phyloP scores from a whole-genome alignment of 345 rosid genomes.

The Eucalyptus shirleyi region DNA sequence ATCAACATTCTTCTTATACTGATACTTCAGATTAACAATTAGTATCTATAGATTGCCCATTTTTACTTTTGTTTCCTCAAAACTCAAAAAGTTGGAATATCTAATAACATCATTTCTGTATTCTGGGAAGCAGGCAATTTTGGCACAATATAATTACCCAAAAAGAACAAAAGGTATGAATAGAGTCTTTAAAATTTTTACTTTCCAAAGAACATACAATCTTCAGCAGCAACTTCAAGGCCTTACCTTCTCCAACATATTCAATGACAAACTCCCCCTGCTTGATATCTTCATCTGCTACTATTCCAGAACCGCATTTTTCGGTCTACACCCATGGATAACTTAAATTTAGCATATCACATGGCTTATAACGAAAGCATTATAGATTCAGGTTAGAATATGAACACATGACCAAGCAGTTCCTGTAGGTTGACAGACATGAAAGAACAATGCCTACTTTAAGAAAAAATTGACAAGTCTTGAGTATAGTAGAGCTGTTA shows the following conservation, averaged over 20 bases:
- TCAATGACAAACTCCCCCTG: conserved; percentile 92
- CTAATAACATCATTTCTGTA: neutral
- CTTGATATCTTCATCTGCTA: conserved; percentile 82
- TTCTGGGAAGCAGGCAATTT: neutral
- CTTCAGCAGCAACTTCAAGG: neutral
- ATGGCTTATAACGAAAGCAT: neutral
- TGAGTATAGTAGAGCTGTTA: neutral
- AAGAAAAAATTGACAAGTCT: neutral
- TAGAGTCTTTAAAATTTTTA: neutral
- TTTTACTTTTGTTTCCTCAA: neutral
- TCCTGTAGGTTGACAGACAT: neutral
- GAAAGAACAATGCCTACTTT: neutral
- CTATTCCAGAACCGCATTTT: conserved; percentile 92
- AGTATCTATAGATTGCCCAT: neutral
- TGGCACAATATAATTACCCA: neutral
- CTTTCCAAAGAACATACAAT: neutral
- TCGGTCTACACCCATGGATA: conserved; percentile 61
- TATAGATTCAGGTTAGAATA: neutral
- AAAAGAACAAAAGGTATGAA: neutral
- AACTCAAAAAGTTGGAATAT: neutral
- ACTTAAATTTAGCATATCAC: conserved; percentile 6
- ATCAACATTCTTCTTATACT: neutral
- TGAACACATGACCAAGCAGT: neutral
- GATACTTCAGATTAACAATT: neutral
- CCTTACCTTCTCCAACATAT: conserved; percentile 94